A percentile compares a stretch with the other conserved stretches of the same genome.
Evolutionary conservation across 129 eudicot genomes (phyloP).

Genomic region (Calendula officinalis): DNA sequence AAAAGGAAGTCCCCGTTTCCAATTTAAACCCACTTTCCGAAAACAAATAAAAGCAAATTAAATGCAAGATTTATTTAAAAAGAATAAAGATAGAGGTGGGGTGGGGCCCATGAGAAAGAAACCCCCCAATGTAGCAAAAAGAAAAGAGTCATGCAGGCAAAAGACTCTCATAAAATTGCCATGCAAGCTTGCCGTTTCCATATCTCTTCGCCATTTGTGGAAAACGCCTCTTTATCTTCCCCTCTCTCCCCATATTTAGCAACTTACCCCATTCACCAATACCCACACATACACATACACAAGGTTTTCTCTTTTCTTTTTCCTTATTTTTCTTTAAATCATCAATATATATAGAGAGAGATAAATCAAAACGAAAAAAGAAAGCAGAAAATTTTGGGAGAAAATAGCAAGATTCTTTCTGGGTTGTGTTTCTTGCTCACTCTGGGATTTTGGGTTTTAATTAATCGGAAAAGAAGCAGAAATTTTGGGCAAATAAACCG

Average conservation of each 20-base stretch:
- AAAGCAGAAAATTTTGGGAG: neutral
- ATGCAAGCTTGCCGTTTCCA: constrained; percentile 87
- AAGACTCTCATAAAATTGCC: constrained; percentile 41
- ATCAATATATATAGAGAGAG: constrained; percentile 13
- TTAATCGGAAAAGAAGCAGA: neutral
- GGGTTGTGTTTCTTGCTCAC: constrained; percentile 22
- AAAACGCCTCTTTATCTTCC: constrained; percentile 53
- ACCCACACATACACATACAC: neutral
- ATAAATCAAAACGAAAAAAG: neutral
- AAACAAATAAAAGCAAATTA: constrained; percentile 13
- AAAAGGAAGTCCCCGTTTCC: constrained; percentile 33
- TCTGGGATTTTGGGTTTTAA: constrained; percentile 14
- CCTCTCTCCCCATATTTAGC: constrained; percentile 41
- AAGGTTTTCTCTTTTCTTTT: neutral
- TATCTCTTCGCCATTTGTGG: constrained; percentile 56
- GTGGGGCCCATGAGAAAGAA: constrained; percentile 38
- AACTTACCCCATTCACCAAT: constrained; percentile 20
- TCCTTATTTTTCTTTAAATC: neutral
- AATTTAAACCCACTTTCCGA: constrained; percentile 31
- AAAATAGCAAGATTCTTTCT: constrained; percentile 3
- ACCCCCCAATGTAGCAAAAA: constrained; percentile 47
- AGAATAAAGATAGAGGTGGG: neutral
- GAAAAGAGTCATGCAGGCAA: constrained; percentile 57
- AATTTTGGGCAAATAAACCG: neutral
- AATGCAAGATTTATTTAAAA: neutral